Base-by-base conservation (phyloP, 2,329 filamentous ascomycete species). In the Dactylellina sp. region DNA sequence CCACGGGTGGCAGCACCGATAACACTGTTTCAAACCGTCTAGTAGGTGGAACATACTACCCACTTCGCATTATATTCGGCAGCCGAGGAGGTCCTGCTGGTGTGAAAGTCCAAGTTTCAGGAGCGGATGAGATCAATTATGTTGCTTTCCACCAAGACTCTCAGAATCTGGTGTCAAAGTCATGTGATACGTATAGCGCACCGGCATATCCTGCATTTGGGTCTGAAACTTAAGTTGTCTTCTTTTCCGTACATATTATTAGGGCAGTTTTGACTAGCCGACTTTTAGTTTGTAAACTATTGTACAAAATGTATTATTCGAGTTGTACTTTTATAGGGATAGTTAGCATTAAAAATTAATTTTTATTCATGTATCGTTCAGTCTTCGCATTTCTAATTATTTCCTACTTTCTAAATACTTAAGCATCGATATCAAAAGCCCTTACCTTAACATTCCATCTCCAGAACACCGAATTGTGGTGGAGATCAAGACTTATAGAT, bases 91-190 rank as follows among this genome's bases (percentile, higher is more conserved):
- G 39, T 3, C 9, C 14, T 22, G 53, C 53, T 2, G 39, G 53
- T 32, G 53, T 59, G 14, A 44, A 59, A 39, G 24, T 59, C 2
- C 22, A 44, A 14, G 12, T 59, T 32, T 28, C 39, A 6, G 53
- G 40, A 18, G 53, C 20, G 11, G 53, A 59, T 18, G 20, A 16
- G 12, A 32, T 24, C n/a, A 42, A 28, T n/a, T 59, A 59, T 28
- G 39, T 59, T 32, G 16, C 44, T 22, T 46, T 24, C 14, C 22
- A 35, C 11, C 37, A 59, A 14, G 53, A 59, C 32, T n/a, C 53
- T 2, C 53, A 59, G 22, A 44, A 28, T 46, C 18, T 59, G 37
- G 53, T 59, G 32, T 59, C 53, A 6, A 28, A 16, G 7, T 59
- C 53, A 5, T 59, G 53, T 14, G 39, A 44, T 35, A 25, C 24